Evolutionary conservation across 805 yeast genomes (phyloP).

Genomic region (Candida xyloterini): DNA sequence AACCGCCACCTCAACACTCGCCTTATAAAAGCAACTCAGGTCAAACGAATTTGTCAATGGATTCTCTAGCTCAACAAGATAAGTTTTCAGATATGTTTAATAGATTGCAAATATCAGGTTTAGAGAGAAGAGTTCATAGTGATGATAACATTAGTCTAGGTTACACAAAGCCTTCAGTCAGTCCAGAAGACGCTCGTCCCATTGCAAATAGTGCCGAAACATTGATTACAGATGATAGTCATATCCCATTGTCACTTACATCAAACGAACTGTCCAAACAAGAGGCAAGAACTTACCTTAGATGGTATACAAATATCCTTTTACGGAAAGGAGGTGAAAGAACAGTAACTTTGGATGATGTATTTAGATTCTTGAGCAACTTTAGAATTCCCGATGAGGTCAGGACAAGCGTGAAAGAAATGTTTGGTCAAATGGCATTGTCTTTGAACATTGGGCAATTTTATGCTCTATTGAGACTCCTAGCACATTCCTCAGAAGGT

Average conservation of each 20-base stretch:
- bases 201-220: slow-evolving; percentile 30
- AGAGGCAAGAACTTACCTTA: slow-evolving; percentile 79
- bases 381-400: slow-evolving; percentile 58
- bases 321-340: slow-evolving; percentile 60
- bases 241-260: slow-evolving; percentile 62
- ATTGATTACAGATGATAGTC: slow-evolving; percentile 29
- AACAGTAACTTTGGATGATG: slow-evolving; percentile 68
- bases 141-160: slow-evolving; percentile 22
- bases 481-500: slow-evolving; percentile 62
- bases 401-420: slow-evolving; percentile 47
- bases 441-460: slow-evolving; percentile 85
- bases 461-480: slow-evolving; percentile 78
- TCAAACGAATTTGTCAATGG: slow-evolving; percentile 1
- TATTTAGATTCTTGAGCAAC: slow-evolving; percentile 73
- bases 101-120: slow-evolving; percentile 17
- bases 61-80: slow-evolving; percentile 13
- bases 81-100: slow-evolving; percentile 23
- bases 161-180: not conserved
- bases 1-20: slow-evolving; percentile 1
- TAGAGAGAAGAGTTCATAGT: slow-evolving; percentile 19
- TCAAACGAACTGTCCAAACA: slow-evolving; percentile 67
- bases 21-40: not conserved
- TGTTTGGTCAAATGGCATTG: slow-evolving; percentile 52
- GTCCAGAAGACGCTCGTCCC: not conserved
- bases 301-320: slow-evolving; percentile 90